Base-by-base conservation (phyloP, 257 asterid genomes). In the Rubia yunnanensis region DNA sequence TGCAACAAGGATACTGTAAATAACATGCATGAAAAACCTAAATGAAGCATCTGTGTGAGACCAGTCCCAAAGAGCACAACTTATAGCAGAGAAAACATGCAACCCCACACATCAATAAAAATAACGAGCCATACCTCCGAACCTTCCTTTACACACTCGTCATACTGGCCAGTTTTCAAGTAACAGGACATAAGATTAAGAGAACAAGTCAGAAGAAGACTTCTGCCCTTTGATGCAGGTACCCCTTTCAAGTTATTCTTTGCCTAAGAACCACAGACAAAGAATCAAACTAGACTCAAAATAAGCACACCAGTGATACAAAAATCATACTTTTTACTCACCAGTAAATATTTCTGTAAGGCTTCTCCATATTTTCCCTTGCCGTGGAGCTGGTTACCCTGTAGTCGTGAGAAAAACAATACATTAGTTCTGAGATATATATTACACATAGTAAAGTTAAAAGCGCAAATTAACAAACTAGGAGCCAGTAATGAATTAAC, bases 121-220 rank as follows among this genome's bases (percentile, higher is more conserved):
- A 39, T 13, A 64, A 30, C 5, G 50, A 38, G 53, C 65, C 84
- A 79, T 82, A 90, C 99, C 99, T 94, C 99, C 20, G 95, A 77
- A 70, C 96, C 99, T 82, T 94, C 99, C 64, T 28, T 39, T 58
- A 94, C 64, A 74, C 97, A 94, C 75, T 94, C 89, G 5, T 88
- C 85, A 60, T 80, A 86, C 73, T 86, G 92, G 54, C 80, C 73
- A 64, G 95, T 90, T 81, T 86, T 90, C 80, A 90, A 78, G 87
- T 79, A 90, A 80, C 97, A 94, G 17, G 99, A 94, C 99, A 90
- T 94, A 87, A 86, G 77, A 73, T 94, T 94, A 76, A 90, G 92
- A 59, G 99, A 90, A 81, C 99, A 94, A 7, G 85, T 88, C 73
- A 81, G 75, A 57, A 84, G 81, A 71, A 94, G 68, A 75, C 61